phyloP scores from a whole-genome alignment of 2,329 filamentous ascomycete species.

The Ophiobolus disseminans region DNA sequence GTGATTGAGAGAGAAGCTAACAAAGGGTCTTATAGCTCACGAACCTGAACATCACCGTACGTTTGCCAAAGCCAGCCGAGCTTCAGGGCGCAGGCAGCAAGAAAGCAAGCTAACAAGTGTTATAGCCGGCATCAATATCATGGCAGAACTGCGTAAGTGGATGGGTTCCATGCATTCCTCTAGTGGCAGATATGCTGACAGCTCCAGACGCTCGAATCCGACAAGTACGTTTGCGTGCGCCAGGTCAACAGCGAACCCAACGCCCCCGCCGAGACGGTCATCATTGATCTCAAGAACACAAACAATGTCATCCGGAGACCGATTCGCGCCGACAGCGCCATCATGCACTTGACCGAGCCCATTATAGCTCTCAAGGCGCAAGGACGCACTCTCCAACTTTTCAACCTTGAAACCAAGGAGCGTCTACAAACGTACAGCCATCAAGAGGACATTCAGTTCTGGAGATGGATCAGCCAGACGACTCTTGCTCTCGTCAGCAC shows the following conservation, averaged over 20 bases:
- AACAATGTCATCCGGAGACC: conserved; percentile 94
- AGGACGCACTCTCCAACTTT: conserved; percentile 93
- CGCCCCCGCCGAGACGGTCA: conserved; percentile 90
- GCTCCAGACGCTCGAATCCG: conserved; percentile 90
- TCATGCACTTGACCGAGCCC: conserved; percentile 98
- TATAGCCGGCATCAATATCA: conserved; percentile 74
- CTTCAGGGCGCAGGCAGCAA: conserved; percentile 21
- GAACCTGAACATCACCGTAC: conserved; percentile 57
- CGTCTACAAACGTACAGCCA: conserved; percentile 97
- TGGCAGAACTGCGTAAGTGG: conserved; percentile 83
- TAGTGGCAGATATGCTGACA: conserved; percentile 25
- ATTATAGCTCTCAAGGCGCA: conserved; percentile 97
- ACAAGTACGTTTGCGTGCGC: conserved; percentile 93
- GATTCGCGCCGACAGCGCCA: conserved; percentile 99
- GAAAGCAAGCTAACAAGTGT: conserved; percentile 37
- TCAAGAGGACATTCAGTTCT: conserved; percentile 97
- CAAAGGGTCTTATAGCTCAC: conserved; percentile 49
- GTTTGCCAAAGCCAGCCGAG: conserved; percentile 29
- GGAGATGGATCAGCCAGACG: conserved; percentile 97
- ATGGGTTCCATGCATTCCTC: background rate
- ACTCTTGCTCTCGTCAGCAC: conserved; percentile 91
- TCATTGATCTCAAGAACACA: conserved; percentile 95
- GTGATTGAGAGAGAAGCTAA: conserved; percentile 34
- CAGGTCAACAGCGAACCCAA: conserved; percentile 83
- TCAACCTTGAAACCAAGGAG: conserved; percentile 89